Percentiles rank a stretch among this genome's conserved stretches.
phyloP scores from a whole-genome alignment of 805 yeast species.

The Wickerhamomyces chambardii region DNA sequence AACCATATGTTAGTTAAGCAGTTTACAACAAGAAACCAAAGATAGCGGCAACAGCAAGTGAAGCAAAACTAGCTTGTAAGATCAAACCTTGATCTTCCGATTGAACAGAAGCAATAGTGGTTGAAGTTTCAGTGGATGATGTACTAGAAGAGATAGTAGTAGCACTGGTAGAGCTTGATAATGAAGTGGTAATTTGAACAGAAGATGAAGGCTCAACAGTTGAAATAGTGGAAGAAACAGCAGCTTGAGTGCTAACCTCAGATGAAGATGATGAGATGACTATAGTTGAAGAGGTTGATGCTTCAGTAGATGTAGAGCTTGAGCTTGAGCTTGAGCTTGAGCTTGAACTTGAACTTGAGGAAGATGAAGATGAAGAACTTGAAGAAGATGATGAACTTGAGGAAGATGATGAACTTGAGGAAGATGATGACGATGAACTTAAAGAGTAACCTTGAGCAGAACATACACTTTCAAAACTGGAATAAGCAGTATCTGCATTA shows the following conservation, averaged over 20 bases:
- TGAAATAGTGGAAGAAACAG: too few species aligned
- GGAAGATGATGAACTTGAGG: conserved; percentile 8
- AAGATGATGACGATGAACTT: conserved; percentile 8
- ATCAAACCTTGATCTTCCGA: conserved; percentile 20
- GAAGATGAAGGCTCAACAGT: too few species aligned
- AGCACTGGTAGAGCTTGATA: conserved; percentile 9
- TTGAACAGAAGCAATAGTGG: conserved; percentile 13
- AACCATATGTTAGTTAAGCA: too few species aligned
- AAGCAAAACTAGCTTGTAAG: conserved; percentile 29
- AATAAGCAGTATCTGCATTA: conserved; percentile 45
- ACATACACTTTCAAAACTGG: conserved; percentile 50
- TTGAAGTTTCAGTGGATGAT: conserved; percentile 11
- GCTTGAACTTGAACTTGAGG: conserved; percentile 12
- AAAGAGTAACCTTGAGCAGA: conserved; percentile 31
- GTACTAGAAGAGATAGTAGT: conserved; percentile 11
- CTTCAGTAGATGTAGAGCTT: conserved; percentile 4
- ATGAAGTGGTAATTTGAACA: conserved; percentile 1
- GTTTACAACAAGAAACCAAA: conserved; percentile 12
- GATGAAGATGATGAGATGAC: too few species aligned
- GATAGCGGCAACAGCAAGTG: conserved; percentile 28
- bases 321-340: conserved; percentile 9
- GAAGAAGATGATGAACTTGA: conserved; percentile 1
- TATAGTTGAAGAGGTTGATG: conserved; percentile 15
- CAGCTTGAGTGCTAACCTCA: too few species aligned
- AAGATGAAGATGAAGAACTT: conserved; percentile 10